Conservation (phyloP, 208 protist species). For the Crithidia expoeki region DNA sequence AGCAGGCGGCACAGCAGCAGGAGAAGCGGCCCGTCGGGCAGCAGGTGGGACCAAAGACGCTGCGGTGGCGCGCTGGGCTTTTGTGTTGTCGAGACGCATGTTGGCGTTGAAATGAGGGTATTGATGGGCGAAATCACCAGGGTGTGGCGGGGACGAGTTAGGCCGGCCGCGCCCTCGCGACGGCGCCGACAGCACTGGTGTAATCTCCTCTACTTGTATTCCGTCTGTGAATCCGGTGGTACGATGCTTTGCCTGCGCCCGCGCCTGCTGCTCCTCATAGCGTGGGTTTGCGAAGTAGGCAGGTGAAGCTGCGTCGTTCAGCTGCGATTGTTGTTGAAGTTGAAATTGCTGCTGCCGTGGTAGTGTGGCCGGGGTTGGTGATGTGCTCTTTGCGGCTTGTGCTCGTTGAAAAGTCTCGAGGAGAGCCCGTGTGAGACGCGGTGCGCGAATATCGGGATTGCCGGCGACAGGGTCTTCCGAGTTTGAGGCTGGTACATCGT, state of each 20-base stretch:
- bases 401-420: constrained; percentile 20
- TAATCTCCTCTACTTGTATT: constrained; percentile 7
- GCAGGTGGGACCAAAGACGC: background rate
- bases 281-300: constrained; percentile 13
- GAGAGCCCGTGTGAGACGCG: constrained; percentile 16
- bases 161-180: background rate
- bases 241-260: background rate
- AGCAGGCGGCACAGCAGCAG: background rate
- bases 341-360: background rate
- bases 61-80: background rate
- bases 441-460: background rate
- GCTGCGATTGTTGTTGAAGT: background rate
- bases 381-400: background rate
- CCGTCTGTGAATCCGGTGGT: background rate
- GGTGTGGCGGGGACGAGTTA: background rate
- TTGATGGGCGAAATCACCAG: background rate
- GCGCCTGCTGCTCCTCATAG: constrained; percentile 18
- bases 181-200: constrained; percentile 11
- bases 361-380: background rate
- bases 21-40: background rate
- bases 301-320: background rate
- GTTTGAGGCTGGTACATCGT: background rate
- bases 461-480: background rate
- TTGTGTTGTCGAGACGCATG: too few relatives aligned
- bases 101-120: background rate